A percentile compares a stretch with the other conserved stretches of the same genome.
Evolutionary conservation across 495 filamentous ascomycete genomes (phyloP).

Genomic region (Neurospora hispaniola): DNA sequence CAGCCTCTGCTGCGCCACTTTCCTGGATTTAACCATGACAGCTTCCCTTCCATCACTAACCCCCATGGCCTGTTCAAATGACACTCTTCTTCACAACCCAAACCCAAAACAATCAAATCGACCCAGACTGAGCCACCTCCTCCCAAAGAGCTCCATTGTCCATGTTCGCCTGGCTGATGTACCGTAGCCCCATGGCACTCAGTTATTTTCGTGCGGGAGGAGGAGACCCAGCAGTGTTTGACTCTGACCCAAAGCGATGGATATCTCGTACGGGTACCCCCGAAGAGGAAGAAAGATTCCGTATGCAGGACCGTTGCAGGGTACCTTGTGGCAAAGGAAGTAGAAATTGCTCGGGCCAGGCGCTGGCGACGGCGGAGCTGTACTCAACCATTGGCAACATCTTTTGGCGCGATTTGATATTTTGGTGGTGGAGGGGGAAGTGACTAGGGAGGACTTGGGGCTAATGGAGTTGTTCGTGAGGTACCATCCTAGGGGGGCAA

Average conservation of each 20-base stretch:
- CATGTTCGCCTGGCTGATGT: slow-evolving; percentile 21
- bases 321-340: slow-evolving; percentile 36
- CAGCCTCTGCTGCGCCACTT: neutral
- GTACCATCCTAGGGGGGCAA: slow-evolving; percentile 7
- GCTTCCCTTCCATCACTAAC: too few relatives aligned
- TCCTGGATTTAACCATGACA: neutral
- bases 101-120: too few relatives aligned
- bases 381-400: slow-evolving; percentile 32
- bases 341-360: slow-evolving; percentile 38
- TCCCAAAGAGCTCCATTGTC: slow-evolving; percentile 3
- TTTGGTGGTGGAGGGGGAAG: neutral
- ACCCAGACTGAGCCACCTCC: slow-evolving; percentile 11
- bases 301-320: slow-evolving; percentile 26
- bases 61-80: too few relatives aligned
- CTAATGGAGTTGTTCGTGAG: slow-evolving; percentile 8
- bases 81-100: too few relatives aligned
- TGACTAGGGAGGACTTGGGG: slow-evolving; percentile 4
- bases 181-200: slow-evolving; percentile 30
- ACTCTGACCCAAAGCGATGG: slow-evolving; percentile 39
- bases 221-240: slow-evolving; percentile 12
- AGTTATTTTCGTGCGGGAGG: neutral
- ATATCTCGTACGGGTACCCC: slow-evolving; percentile 4
- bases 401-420: slow-evolving; percentile 21
- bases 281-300: slow-evolving; percentile 10
- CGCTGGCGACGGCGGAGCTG: slow-evolving; percentile 38